Percentiles rank a stretch among this genome's conserved stretches.
These are phyloP conservation scores for Circinella minor DNA, from an alignment of 371 early-diverging fungal species.

Conservation along the genomic window DNA sequence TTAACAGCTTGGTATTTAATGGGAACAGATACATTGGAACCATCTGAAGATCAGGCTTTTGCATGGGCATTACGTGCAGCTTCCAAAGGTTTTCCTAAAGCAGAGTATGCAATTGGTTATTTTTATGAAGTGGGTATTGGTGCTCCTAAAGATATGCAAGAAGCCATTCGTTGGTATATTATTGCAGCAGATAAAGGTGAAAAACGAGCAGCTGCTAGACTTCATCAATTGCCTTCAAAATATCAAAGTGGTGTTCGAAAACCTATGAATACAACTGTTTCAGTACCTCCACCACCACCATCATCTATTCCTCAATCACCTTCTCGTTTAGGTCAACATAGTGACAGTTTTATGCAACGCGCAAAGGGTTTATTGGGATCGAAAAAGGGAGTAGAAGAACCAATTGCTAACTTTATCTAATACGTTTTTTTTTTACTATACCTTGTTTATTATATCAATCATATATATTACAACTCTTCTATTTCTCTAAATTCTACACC, in stretches of 20 bases:
- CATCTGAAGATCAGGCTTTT: slow-evolving; percentile 89
- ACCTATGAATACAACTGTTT: neutral
- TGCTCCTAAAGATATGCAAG: slow-evolving; percentile 63
- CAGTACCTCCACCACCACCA: slow-evolving; percentile 6
- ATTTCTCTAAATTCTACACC: no score
- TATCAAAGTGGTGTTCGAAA: slow-evolving; percentile 2
- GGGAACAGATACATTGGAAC: slow-evolving; percentile 77
- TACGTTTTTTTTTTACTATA: neutral
- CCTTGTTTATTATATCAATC: no score
- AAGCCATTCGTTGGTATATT: slow-evolving; percentile 79
- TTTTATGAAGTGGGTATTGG: slow-evolving; percentile 91
- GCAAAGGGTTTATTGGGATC: slow-evolving; percentile 12
- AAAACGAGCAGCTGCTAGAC: slow-evolving; percentile 36
- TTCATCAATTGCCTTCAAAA: slow-evolving; percentile 22
- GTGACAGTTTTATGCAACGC: slow-evolving; percentile 5
- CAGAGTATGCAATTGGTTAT: slow-evolving; percentile 94
- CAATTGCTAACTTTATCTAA: slow-evolving; percentile 13
- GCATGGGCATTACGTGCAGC: slow-evolving; percentile 84
- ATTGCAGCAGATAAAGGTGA: slow-evolving; percentile 53
- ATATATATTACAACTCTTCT: no score
- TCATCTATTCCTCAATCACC: slow-evolving; percentile 10
- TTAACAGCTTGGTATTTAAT: slow-evolving; percentile 96
- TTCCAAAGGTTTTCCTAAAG: slow-evolving; percentile 76
- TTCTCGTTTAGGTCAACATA: neutral
- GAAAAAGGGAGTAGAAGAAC: slow-evolving; percentile 7